phyloP scores from a whole-genome alignment of 1,284 basidiomycete genomes.

The Apiotrichum akiyoshidainum region DNA sequence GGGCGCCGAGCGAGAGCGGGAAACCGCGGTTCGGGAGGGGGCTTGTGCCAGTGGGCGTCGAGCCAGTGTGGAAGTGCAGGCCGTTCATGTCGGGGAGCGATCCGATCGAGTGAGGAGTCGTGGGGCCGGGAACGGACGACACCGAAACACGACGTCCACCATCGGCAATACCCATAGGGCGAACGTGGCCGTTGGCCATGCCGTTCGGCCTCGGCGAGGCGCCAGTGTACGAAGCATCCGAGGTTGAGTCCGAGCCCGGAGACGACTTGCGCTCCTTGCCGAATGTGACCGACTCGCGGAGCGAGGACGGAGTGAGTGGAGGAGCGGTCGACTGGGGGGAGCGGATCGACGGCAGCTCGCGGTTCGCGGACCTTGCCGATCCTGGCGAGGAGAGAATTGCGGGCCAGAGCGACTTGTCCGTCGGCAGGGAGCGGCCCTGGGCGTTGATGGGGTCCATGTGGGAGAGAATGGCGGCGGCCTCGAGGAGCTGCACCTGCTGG shows the following conservation, averaged over 20 bases:
- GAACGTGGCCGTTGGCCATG: constrained; percentile 4
- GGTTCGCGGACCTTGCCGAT: constrained; percentile 29
- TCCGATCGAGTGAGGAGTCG: constrained; percentile 33
- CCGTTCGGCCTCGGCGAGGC: constrained; percentile 11
- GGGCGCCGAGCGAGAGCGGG: constrained; percentile 25
- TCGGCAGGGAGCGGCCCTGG: constrained; percentile 73
- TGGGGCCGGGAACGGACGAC: constrained; percentile 27
- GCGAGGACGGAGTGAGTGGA: constrained; percentile 41
- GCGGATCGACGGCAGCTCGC: constrained; percentile 43
- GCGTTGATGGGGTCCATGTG: constrained; percentile 64
- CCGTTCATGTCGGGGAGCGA: constrained; percentile 43
- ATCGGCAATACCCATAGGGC: constrained; percentile 18
- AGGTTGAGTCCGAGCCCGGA: constrained; percentile 44
- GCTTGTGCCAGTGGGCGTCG: constrained; percentile 21
- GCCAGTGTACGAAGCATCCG: constrained; percentile 29
- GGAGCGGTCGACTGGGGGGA: constrained; percentile 34
- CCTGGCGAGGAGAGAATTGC: constrained; percentile 52
- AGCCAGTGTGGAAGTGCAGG: constrained; percentile 36
- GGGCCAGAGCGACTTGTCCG: constrained; percentile 76
- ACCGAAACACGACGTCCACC: constrained; percentile 15
- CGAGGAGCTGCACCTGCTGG: constrained; percentile 94
- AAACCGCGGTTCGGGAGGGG: constrained; percentile 31
- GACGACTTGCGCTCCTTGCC: constrained; percentile 37
- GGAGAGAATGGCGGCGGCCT: constrained; percentile 92
- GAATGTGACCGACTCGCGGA: constrained; percentile 32